A percentile compares a stretch with the other conserved stretches of the same genome.
These are phyloP conservation scores for Hymenoscyphus scutula DNA, from an alignment of 2,329 filamentous ascomycete genomes.

Conservation along the genomic window DNA sequence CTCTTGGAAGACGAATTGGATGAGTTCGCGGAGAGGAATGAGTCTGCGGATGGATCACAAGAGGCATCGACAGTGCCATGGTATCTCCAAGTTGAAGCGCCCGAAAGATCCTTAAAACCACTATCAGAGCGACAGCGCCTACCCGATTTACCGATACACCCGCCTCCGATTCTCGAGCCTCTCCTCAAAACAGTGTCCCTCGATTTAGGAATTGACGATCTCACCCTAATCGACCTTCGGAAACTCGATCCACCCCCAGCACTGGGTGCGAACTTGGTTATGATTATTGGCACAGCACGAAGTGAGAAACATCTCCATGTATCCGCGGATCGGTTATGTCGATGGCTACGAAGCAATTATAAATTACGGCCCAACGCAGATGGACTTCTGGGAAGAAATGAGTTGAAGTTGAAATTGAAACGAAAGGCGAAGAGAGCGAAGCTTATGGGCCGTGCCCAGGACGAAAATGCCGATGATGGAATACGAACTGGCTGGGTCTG, in stretches of 20 bases:
- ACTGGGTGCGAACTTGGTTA: slow-evolving; percentile 82
- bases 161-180: slow-evolving; percentile 68
- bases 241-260: slow-evolving; percentile 81
- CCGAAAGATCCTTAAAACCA: slow-evolving; percentile 38
- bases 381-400: slow-evolving; percentile 83
- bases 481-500: slow-evolving; percentile 17
- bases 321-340: slow-evolving; percentile 81
- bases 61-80: slow-evolving; percentile 56
- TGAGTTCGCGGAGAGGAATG: slow-evolving; percentile 18
- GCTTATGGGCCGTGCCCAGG: slow-evolving; percentile 56
- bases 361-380: slow-evolving; percentile 77
- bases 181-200: slow-evolving; percentile 78
- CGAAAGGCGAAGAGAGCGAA: slow-evolving; percentile 79
- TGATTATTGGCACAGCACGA: slow-evolving; percentile 88
- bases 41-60: slow-evolving; percentile 8
- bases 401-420: slow-evolving; percentile 82
- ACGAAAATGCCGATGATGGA: slow-evolving; percentile 26
- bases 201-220: slow-evolving; percentile 80
- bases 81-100: slow-evolving; percentile 75
- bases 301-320: slow-evolving; percentile 93
- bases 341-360: slow-evolving; percentile 75
- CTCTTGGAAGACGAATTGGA: slow-evolving; percentile 13
- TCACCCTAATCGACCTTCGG: slow-evolving; percentile 79
- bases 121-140: slow-evolving; percentile 54
- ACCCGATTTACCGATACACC: slow-evolving; percentile 53